Conservation (phyloP, 139 green algal genomes). For the Chlamydomonas eustigma region DNA sequence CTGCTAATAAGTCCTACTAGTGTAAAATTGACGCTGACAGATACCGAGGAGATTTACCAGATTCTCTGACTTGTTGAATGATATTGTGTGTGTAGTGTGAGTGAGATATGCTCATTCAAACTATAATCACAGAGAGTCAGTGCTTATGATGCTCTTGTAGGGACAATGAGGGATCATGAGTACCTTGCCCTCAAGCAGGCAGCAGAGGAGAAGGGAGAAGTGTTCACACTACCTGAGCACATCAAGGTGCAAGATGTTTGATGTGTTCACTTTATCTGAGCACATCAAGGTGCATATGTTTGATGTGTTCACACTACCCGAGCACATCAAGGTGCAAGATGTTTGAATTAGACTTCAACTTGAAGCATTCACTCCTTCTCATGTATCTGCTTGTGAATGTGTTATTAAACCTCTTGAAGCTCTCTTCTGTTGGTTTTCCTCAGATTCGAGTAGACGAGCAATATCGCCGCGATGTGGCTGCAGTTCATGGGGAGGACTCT, state of each 20-base stretch:
- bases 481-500: constrained; percentile 46
- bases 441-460: constrained; percentile 51
- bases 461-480: constrained; percentile 50
- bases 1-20: no score
- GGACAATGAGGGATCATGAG: constrained; percentile 38
- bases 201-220: constrained; percentile 36
- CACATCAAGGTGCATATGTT: constrained; percentile 26
- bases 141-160: constrained; percentile 8
- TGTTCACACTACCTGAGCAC: constrained; percentile 63
- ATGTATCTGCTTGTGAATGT: no score
- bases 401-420: not conserved
- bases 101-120: no score
- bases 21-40: no score
- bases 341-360: no score
- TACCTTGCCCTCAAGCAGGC: constrained; percentile 14
- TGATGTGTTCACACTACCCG: constrained; percentile 67
- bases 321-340: constrained; percentile 44
- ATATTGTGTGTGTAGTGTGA: no score
- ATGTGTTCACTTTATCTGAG: constrained; percentile 64
- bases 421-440: not conserved
- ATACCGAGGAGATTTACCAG: no score
- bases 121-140: not conserved
- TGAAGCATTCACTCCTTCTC: no score
- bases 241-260: constrained; percentile 46
- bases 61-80: no score